Conservation (phyloP, 179 eudicot species). For the Camellia oleifera region DNA sequence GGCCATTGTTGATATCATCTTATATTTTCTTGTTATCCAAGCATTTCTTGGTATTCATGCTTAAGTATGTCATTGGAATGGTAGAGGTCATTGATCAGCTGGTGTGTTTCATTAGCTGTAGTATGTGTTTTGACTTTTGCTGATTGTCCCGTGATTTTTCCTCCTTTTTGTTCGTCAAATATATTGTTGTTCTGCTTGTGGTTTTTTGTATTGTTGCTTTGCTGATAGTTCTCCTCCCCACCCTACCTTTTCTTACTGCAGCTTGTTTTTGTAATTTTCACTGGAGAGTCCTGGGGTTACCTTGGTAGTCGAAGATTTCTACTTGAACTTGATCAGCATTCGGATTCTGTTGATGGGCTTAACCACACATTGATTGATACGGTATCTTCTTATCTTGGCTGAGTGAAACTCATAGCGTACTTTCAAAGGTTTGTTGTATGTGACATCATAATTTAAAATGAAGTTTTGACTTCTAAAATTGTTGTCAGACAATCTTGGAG, state of each 20-base stretch:
- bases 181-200: constrained; percentile 7
- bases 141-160: neutral
- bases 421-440: neutral
- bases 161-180: no score
- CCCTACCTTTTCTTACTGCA: constrained; percentile 28
- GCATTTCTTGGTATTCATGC: neutral
- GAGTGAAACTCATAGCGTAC: neutral
- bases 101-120: neutral
- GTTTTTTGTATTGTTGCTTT: constrained; percentile 1
- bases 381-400: constrained; percentile 41
- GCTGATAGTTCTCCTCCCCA: neutral
- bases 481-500: neutral
- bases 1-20: neutral
- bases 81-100: neutral
- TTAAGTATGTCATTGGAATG: neutral
- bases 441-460: neutral
- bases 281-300: constrained; percentile 99
- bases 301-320: constrained; percentile 95
- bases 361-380: constrained; percentile 59
- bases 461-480: neutral
- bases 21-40: neutral
- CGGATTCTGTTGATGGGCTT: constrained; percentile 66
- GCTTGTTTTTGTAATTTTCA: constrained; percentile 83
- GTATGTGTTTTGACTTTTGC: constrained; percentile 1
- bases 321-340: constrained; percentile 71